Evolutionary conservation across 192 early-diverging fungal genomes (phyloP).

Genomic region (Umbelopsis isabellina): DNA sequence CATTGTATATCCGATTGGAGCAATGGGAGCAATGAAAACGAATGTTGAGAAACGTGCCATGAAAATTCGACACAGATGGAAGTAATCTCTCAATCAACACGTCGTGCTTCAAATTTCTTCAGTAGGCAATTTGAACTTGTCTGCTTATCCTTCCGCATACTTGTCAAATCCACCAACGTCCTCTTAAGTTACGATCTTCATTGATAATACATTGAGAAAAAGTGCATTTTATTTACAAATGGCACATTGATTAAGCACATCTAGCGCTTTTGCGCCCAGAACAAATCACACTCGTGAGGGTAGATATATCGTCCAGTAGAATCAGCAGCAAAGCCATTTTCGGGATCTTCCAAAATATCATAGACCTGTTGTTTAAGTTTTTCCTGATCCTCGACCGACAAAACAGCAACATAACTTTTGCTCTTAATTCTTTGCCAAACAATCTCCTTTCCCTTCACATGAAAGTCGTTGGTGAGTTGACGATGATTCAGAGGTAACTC

Average conservation of each 20-base stretch:
- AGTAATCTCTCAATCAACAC: too few species aligned
- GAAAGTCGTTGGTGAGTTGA: constrained; percentile 17
- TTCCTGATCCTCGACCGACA: constrained; percentile 25
- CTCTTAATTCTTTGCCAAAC: constrained; percentile 38
- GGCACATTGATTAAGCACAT: neutral
- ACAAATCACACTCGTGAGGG: constrained; percentile 29
- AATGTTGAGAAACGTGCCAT: too few species aligned
- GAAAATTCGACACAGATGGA: too few species aligned
- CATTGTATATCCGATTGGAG: too few species aligned
- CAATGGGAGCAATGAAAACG: too few species aligned
- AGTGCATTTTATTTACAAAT: too few species aligned
- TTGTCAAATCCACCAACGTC: too few species aligned
- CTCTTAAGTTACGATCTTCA: too few species aligned
- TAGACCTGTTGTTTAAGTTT: constrained; percentile 17
- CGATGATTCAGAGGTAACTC: constrained; percentile 24
- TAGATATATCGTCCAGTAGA: constrained; percentile 17
- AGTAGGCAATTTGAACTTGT: too few species aligned
- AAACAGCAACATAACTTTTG: constrained; percentile 42
- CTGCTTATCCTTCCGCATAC: too few species aligned
- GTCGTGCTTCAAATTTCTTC: too few species aligned
- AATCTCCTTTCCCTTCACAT: neutral
- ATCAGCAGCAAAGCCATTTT: neutral
- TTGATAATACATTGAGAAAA: too few species aligned
- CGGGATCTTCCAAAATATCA: constrained; percentile 21
- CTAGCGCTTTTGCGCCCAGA: constrained; percentile 21